Evolutionary conservation across 352 stramenopile species (phyloP), one percentile per base, ranked within the genome.

Genomic region (Phytophthora tentaculata): DNA sequence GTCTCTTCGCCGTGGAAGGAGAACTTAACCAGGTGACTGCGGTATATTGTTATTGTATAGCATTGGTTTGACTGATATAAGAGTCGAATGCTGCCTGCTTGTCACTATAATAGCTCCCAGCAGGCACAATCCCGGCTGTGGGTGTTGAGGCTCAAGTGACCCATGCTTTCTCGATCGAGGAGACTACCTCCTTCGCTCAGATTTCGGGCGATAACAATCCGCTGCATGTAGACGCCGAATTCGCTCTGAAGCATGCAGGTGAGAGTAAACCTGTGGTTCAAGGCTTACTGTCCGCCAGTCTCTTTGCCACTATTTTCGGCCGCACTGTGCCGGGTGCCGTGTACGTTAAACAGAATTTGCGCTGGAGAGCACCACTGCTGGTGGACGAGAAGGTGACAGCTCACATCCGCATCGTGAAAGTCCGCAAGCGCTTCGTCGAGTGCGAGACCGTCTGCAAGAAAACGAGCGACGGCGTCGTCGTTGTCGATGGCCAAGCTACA

Each of bases 231-330:
- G 84, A 94, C 64, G 70, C 79, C 2, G 59, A 32, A 0, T 84
- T 83, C 28, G 77, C 78, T 0, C 24, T 54, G 0, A 35, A 79
- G 44, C 48, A 73, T n/a, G 55, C 64, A 9, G 64, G 67, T 5
- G 55, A 75, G 23, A 52, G 32, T 9, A 75, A 79, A 37, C 84
- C 85, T 0, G 74, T 95, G 26, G 88, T 95, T 32, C 85, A 95
- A 60, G 88, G 88, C n/a, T 85, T 94, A 56, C 79, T 95, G 20
- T 91, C 73, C 23, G 80, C 83, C 35, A 90, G 84, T 62, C 83
- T 95, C 19, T 94, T 95, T 56, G 86, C 88, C 26, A 92, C 88
- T 23, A 92, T 95, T 65, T 94, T 95, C 53, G 88, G 86, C 23
- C 73, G 73, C 22, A 81, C 79, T 24, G 79, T 94, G 57, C 88